phyloP scores from a whole-genome alignment of 78 protist genomes.

The Anaeramoeba ignava region DNA sequence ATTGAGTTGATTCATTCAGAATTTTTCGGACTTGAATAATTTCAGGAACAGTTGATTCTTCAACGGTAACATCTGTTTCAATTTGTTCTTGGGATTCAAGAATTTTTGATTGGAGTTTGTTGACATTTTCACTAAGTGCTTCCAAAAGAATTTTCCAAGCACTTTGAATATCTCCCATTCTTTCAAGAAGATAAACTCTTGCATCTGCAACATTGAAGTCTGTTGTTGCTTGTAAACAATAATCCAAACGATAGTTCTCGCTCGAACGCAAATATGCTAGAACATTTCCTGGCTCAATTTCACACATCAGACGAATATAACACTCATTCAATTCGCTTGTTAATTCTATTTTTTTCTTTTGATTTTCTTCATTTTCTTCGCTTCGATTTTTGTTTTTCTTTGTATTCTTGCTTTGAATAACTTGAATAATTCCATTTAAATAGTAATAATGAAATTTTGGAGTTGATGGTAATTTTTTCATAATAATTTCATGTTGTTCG shows the following conservation, averaged over 20 bases:
- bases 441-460: no score
- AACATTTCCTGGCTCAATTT: neutral
- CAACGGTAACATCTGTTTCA: neutral
- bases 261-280: neutral
- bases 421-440: neutral
- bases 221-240: neutral
- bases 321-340: neutral
- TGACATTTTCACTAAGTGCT: neutral
- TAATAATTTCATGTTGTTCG: no score
- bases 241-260: neutral
- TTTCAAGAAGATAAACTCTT: neutral
- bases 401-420: neutral
- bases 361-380: neutral
- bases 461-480: no score
- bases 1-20: neutral
- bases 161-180: neutral
- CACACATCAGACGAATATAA: neutral
- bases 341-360: neutral
- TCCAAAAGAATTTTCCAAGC: neutral
- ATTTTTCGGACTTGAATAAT: neutral
- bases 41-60: neutral
- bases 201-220: neutral
- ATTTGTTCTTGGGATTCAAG: neutral
- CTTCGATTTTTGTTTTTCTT: neutral
- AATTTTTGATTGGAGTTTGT: neutral